A percentile compares a stretch with the other conserved stretches of the same genome.
Evolutionary conservation across 495 filamentous ascomycete genomes (phyloP).

Genomic region (Penicillium robsamsonii): DNA sequence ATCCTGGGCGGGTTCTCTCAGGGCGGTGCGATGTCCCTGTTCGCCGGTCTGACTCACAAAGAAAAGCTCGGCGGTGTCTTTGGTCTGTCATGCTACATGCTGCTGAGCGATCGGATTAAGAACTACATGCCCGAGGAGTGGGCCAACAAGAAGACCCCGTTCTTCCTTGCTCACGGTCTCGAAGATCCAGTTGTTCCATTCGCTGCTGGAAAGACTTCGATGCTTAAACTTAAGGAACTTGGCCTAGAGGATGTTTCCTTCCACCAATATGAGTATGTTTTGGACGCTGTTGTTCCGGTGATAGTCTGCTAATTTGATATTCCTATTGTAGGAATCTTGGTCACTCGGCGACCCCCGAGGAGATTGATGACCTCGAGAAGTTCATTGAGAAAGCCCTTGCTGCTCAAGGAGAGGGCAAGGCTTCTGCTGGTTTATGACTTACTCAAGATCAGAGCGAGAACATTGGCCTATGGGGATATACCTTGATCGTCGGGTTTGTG

Average conservation of each 20-base stretch:
- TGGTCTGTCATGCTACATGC: slow-evolving; percentile 78
- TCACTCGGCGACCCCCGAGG: slow-evolving; percentile 74
- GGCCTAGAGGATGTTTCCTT: slow-evolving; percentile 70
- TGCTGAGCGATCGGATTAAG: slow-evolving; percentile 69
- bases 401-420: slow-evolving; percentile 54
- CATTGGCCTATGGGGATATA: slow-evolving; percentile 18
- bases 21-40: slow-evolving; percentile 59
- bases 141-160: slow-evolving; percentile 74
- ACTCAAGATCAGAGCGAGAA: slow-evolving; percentile 13
- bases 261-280: slow-evolving; percentile 68
- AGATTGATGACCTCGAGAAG: slow-evolving; percentile 80
- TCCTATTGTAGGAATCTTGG: slow-evolving; percentile 53
- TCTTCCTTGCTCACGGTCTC: slow-evolving; percentile 86
- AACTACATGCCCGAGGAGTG: slow-evolving; percentile 61
- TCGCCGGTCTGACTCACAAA: slow-evolving; percentile 67
- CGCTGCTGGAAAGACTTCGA: slow-evolving; percentile 64
- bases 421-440: slow-evolving; percentile 51
- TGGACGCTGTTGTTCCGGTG: neutral
- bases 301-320: slow-evolving; percentile 18
- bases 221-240: slow-evolving; percentile 58
- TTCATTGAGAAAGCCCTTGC: slow-evolving; percentile 68
- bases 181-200: slow-evolving; percentile 68
- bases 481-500: slow-evolving; percentile 41
- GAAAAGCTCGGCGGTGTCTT: slow-evolving; percentile 84
- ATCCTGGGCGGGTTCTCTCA: slow-evolving; percentile 72